Evolutionary conservation across 495 filamentous ascomycete genomes (phyloP).

Genomic region (Friedmanniomyces endolithicus): DNA sequence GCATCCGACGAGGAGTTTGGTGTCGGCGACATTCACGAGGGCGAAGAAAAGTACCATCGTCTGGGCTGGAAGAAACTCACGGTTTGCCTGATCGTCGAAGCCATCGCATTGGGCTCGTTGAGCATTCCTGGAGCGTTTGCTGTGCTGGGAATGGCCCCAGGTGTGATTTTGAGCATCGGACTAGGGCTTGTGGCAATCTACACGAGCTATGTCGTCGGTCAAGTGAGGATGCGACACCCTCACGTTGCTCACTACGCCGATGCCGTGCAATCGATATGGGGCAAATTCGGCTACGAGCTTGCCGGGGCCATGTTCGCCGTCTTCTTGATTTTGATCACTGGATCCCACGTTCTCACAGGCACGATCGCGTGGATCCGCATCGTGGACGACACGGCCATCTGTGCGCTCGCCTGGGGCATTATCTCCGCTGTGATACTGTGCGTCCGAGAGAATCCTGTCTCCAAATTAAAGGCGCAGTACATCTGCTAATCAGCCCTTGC

Average conservation of each 20-base stretch:
- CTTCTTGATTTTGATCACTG: conserved; percentile 19
- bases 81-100: conserved; percentile 52
- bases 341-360: conserved; percentile 22
- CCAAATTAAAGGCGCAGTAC: no score
- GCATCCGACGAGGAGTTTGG: background rate
- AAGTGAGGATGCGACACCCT: conserved; percentile 9
- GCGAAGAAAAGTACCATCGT: conserved; percentile 4
- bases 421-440: conserved; percentile 20
- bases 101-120: conserved; percentile 55
- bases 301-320: conserved; percentile 19
- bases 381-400: conserved; percentile 13
- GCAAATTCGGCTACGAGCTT: conserved; percentile 18
- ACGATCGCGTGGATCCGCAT: conserved; percentile 25
- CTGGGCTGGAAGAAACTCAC: conserved; percentile 15
- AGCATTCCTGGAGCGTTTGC: conserved; percentile 54
- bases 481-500: no score
- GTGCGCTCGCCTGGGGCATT: conserved; percentile 21
- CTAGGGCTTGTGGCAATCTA: conserved; percentile 12
- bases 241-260: conserved; percentile 11
- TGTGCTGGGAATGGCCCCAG: conserved; percentile 46
- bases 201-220: conserved; percentile 14
- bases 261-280: conserved; percentile 9
- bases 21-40: background rate
- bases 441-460: no score
- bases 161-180: conserved; percentile 16